Evolutionary conservation across 768 basidiomycete species (phyloP).

Genomic region (Hypholoma sublateritium): DNA sequence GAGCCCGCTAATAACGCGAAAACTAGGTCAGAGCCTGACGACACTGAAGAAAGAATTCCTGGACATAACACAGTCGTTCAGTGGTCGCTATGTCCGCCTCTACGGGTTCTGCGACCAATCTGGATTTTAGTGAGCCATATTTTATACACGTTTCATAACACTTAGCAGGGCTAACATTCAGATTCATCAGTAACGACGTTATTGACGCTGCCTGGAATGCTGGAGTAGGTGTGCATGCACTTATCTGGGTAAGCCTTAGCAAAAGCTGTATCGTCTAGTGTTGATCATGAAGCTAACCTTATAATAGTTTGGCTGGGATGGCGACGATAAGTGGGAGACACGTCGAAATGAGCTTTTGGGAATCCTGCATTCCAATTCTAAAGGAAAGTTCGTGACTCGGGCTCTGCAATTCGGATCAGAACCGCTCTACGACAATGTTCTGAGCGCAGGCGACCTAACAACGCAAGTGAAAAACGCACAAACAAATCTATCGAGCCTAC

Average conservation of each 20-base stretch:
- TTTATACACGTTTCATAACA: neutral
- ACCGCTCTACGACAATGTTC: slow-evolving; percentile 59
- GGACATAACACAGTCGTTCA: slow-evolving; percentile 58
- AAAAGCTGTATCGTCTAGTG: neutral
- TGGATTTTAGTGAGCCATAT: slow-evolving; percentile 44
- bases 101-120: slow-evolving; percentile 46
- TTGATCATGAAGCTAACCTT: slow-evolving; percentile 4
- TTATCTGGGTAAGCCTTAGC: slow-evolving; percentile 59
- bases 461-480: slow-evolving; percentile 51
- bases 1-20: neutral
- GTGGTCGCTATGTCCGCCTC: slow-evolving; percentile 65
- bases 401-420: slow-evolving; percentile 73
- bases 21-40: slow-evolving; percentile 54
- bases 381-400: slow-evolving; percentile 64
- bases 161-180: neutral
- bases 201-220: slow-evolving; percentile 69
- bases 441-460: slow-evolving; percentile 49
- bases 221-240: slow-evolving; percentile 68
- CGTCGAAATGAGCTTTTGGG: slow-evolving; percentile 53
- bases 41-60: slow-evolving; percentile 55
- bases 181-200: slow-evolving; percentile 45
- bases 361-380: slow-evolving; percentile 56
- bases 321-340: slow-evolving; percentile 47
- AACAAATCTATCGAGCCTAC: slow-evolving; percentile 44
- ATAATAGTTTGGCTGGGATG: slow-evolving; percentile 50